These are phyloP conservation scores for Volvox carteri DNA, from an alignment of 163 green algal genomes.

Conservation along the genomic window DNA sequence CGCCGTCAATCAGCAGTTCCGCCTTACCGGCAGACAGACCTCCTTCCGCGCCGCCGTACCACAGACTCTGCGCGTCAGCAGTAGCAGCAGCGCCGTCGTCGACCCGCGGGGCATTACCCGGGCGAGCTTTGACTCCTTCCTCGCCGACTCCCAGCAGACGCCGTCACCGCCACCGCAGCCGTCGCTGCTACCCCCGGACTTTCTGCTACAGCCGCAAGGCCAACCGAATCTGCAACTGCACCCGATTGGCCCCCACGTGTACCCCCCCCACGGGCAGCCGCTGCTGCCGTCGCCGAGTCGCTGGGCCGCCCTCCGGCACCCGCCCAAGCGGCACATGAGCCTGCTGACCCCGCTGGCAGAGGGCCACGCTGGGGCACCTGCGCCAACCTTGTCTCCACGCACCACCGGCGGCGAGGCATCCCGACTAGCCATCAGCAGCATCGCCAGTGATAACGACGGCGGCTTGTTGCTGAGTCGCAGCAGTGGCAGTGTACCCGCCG, in stretches of 20 bases:
- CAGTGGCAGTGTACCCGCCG: no score
- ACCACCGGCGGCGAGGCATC: background rate
- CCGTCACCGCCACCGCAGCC: background rate
- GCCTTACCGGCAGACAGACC: background rate
- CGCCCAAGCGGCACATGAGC: conserved; percentile 15
- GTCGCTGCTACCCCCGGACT: background rate
- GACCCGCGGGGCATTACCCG: background rate
- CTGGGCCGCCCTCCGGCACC: background rate
- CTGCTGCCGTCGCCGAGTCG: background rate
- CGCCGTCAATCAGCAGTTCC: conserved; percentile 37
- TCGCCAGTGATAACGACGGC: background rate
- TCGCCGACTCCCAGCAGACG: background rate
- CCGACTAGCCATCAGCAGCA: background rate
- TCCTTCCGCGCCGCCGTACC: background rate
- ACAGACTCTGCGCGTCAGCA: background rate
- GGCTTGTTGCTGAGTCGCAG: background rate
- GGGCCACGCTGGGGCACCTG: background rate
- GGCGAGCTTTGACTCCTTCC: background rate
- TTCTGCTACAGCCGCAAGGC: background rate
- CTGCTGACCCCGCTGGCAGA: background rate
- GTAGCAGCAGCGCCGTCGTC: background rate
- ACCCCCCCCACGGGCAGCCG: background rate
- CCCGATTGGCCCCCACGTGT: background rate
- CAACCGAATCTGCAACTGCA: background rate
- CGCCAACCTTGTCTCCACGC: background rate